A percentile compares a stretch with the other conserved stretches of the same genome.
These are phyloP conservation scores for Alternaria arbusti DNA, from an alignment of 2,329 filamentous ascomycete species.

Conservation along the genomic window DNA sequence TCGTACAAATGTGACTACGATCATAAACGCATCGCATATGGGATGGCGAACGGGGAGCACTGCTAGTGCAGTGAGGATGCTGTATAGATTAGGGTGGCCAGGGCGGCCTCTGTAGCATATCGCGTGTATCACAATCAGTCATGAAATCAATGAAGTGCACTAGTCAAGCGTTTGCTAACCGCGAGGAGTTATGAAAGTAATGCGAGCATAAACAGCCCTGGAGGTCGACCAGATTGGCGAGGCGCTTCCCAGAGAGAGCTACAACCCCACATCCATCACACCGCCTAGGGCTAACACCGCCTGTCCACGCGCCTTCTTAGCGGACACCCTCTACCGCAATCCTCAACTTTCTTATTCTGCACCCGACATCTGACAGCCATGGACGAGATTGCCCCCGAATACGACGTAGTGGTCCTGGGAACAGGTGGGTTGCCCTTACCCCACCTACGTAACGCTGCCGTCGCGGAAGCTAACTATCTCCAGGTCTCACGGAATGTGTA, in stretches of 20 bases:
- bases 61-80: not conserved
- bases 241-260: slow-evolving; percentile 37
- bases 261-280: slow-evolving; percentile 36
- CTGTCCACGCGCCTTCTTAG: slow-evolving; percentile 24
- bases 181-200: slow-evolving; percentile 16
- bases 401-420: slow-evolving; percentile 98
- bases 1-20: not conserved
- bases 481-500: slow-evolving; percentile 97
- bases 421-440: slow-evolving; percentile 72
- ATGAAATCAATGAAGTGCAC: slow-evolving; percentile 14
- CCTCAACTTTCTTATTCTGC: slow-evolving; percentile 20
- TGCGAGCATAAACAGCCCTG: slow-evolving; percentile 11
- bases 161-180: slow-evolving; percentile 9
- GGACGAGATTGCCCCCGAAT: slow-evolving; percentile 98
- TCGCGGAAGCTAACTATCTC: slow-evolving; percentile 33
- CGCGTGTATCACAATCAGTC: slow-evolving; percentile 6
- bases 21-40: not conserved
- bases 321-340: slow-evolving; percentile 32
- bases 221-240: slow-evolving; percentile 23
- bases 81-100: not conserved
- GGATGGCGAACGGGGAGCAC: not conserved
- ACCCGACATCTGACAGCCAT: slow-evolving; percentile 60
- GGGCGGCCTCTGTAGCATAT: slow-evolving; percentile 1
- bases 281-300: slow-evolving; percentile 24
- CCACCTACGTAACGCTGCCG: slow-evolving; percentile 37